Conservation (phyloP, 2,329 filamentous ascomycete genomes). For the Penicillium sp. region DNA sequence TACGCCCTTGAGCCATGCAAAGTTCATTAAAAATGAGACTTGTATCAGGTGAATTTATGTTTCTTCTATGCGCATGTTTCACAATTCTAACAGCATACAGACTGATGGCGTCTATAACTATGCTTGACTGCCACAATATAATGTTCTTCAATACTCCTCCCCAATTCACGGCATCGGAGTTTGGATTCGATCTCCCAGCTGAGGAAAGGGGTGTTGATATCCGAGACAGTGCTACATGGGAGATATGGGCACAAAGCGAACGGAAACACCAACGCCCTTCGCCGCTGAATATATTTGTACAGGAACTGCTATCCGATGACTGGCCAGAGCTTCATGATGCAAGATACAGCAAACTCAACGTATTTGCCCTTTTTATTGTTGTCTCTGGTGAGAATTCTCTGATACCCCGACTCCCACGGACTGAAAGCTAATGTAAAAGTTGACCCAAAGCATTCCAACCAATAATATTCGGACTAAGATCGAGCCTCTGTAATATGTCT, state of each 20-base stretch:
- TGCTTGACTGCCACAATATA: slow-evolving; percentile 17
- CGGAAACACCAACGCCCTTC: slow-evolving; percentile 7
- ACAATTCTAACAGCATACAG: not conserved
- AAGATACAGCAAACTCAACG: slow-evolving; percentile 7
- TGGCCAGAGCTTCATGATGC: slow-evolving; percentile 2
- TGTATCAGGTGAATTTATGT: slow-evolving; percentile 6
- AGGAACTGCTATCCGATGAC: slow-evolving; percentile 7
- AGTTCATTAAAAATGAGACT: slow-evolving; percentile 9
- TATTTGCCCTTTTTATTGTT: slow-evolving; percentile 13
- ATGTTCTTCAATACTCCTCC: slow-evolving; percentile 15
- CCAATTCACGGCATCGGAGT: slow-evolving; percentile 5
- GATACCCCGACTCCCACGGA: not conserved
- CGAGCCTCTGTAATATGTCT: not conserved
- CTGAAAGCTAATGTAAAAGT: not conserved
- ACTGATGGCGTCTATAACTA: slow-evolving; percentile 15
- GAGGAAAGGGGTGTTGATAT: slow-evolving; percentile 14
- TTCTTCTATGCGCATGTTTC: not conserved
- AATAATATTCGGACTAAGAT: slow-evolving; percentile 10
- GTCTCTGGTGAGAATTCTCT: slow-evolving; percentile 5
- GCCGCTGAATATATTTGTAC: slow-evolving; percentile 4
- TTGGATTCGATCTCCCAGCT: slow-evolving; percentile 15
- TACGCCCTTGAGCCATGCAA: not conserved
- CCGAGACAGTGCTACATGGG: slow-evolving; percentile 6
- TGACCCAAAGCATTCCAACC: slow-evolving; percentile 6
- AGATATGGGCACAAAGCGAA: slow-evolving; percentile 8